These are phyloP conservation scores for Cutaneotrichosporon arboriforme DNA, from an alignment of 1,284 basidiomycete genomes.

Conservation along the genomic window DNA sequence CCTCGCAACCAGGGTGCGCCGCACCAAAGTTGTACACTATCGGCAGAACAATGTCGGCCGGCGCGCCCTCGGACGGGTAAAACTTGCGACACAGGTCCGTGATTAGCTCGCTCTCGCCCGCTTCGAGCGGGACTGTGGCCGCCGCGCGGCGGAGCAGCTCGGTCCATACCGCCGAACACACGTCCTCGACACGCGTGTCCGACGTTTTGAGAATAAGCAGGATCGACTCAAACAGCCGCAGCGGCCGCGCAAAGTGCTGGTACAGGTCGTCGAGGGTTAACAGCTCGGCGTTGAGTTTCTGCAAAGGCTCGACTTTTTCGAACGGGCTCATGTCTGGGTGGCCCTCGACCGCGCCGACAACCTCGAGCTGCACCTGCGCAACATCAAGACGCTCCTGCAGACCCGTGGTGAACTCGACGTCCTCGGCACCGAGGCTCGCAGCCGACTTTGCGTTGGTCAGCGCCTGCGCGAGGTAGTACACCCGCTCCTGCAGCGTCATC, in stretches of 20 bases:
- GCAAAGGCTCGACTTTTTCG: constrained; percentile 58
- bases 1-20: constrained; percentile 19
- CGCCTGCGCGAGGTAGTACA: constrained; percentile 87
- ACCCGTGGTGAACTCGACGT: constrained; percentile 85
- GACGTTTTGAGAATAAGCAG: constrained; percentile 89
- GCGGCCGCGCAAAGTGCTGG: constrained; percentile 79
- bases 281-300: constrained; percentile 53
- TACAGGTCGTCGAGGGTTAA: constrained; percentile 62
- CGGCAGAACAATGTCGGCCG: constrained; percentile 36
- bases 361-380: constrained; percentile 89
- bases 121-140: constrained; percentile 10
- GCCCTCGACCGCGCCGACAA: constrained; percentile 50
- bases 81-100: constrained; percentile 72
- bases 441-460: constrained; percentile 94
- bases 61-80: constrained; percentile 72
- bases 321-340: constrained; percentile 45
- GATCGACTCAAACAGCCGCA: constrained; percentile 76
- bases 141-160: constrained; percentile 71
- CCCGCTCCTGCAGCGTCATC: constrained; percentile 62
- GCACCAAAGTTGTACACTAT: constrained; percentile 31
- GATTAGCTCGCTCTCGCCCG: constrained; percentile 48
- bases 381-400: constrained; percentile 96
- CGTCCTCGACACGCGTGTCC: constrained; percentile 76
- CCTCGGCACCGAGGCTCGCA: constrained; percentile 64
- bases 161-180: constrained; percentile 82